These are phyloP conservation scores for Yamadazyma buinensis DNA, from an alignment of 1,139 yeast species.

Conservation along the genomic window DNA sequence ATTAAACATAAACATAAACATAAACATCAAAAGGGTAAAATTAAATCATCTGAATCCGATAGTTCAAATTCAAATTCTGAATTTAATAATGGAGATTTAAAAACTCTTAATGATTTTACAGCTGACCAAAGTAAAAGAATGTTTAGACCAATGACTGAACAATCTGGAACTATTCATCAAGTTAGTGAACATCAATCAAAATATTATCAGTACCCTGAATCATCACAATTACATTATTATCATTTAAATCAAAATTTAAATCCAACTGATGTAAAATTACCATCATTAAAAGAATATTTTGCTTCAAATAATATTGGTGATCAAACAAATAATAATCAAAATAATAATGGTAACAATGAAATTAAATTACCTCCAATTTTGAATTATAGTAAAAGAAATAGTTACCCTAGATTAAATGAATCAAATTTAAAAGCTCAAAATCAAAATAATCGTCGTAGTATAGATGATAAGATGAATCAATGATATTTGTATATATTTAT, in stretches of 20 bases:
- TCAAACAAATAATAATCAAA: constrained; percentile 1
- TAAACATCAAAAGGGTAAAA: too few relatives aligned
- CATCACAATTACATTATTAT: constrained; percentile 19
- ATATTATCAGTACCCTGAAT: constrained; percentile 23
- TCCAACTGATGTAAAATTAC: constrained; percentile 15
- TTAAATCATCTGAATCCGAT: too few relatives aligned
- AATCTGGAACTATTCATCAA: constrained; percentile 6
- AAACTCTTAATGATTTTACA: constrained; percentile 13
- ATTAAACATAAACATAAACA: background rate
- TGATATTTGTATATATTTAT: too few relatives aligned
- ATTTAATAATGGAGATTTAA: background rate
- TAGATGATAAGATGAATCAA: too few relatives aligned
- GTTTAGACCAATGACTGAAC: constrained; percentile 11
- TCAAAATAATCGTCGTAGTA: too few relatives aligned
- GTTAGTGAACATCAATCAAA: constrained; percentile 11
- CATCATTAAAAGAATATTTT: constrained; percentile 17
- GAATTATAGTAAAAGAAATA: constrained; percentile 4
- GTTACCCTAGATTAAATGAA: too few relatives aligned
- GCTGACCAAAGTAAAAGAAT: constrained; percentile 18
- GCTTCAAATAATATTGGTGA: constrained; percentile 2
- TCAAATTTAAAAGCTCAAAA: too few relatives aligned
- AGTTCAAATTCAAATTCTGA: background rate
- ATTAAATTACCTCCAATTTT: constrained; percentile 17
- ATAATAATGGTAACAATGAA: constrained; percentile 4
- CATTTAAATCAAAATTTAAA: too few relatives aligned